Evolutionary conservation across 1,139 yeast species (phyloP).

Genomic region (Debaryomyces psychrophilus): DNA sequence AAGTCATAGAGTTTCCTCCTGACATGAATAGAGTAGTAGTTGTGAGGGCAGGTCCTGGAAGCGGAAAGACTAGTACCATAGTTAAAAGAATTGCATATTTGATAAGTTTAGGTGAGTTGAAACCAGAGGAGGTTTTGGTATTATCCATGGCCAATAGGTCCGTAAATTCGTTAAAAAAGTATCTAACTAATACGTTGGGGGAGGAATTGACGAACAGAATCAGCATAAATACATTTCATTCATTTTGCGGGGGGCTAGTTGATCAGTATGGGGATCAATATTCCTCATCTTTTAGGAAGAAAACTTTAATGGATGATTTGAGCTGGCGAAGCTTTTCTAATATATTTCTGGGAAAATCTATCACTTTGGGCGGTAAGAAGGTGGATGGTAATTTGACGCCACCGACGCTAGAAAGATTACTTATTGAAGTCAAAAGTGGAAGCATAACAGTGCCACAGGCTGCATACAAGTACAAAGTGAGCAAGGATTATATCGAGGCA

Average conservation of each 20-base stretch:
- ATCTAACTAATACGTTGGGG: conserved; percentile 36
- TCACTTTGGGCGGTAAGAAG: conserved; percentile 26
- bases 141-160: conserved; percentile 74
- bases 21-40: conserved; percentile 44
- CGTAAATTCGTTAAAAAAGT: conserved; percentile 52
- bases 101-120: conserved; percentile 37
- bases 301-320: conserved; percentile 51
- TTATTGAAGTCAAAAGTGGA: conserved; percentile 38
- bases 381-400: conserved; percentile 32
- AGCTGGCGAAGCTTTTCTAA: conserved; percentile 51
- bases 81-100: conserved; percentile 56
- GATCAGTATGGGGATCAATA: conserved; percentile 37
- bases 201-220: conserved; percentile 33
- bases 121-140: conserved; percentile 60
- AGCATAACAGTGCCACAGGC: conserved; percentile 28
- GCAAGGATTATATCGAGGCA: conserved; percentile 24
- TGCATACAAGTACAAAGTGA: conserved; percentile 26
- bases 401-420: conserved; percentile 33
- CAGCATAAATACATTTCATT: conserved; percentile 63
- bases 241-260: conserved; percentile 55
- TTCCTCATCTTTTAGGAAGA: conserved; percentile 27
- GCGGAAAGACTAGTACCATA: conserved; percentile 72
- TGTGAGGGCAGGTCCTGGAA: conserved; percentile 72
- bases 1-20: conserved; percentile 39
- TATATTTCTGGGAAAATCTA: conserved; percentile 33